Conservation (phyloP, 768 basidiomycete genomes). For the Hypholoma sublateritium region DNA sequence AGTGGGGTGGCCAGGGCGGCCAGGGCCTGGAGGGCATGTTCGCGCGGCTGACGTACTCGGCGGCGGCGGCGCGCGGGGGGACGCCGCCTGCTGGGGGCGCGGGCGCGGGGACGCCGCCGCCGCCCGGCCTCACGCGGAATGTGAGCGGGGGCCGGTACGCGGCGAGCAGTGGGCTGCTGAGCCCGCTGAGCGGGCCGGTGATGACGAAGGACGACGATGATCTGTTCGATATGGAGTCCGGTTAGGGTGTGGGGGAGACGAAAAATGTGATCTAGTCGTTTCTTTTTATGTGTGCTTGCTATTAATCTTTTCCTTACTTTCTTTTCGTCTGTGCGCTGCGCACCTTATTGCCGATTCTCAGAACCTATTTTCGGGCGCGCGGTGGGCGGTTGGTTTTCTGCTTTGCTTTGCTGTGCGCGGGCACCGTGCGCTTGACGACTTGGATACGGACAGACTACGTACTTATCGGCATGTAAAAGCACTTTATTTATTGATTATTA, state of each 20-base stretch:
- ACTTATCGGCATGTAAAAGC: too few relatives aligned
- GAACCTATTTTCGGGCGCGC: too few relatives aligned
- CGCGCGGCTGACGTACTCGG: conserved; percentile 57
- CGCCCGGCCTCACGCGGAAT: conserved; percentile 38
- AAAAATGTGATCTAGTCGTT: not conserved
- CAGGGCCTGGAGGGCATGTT: conserved; percentile 50
- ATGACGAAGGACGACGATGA: conserved; percentile 64
- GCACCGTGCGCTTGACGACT: too few relatives aligned
- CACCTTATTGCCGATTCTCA: too few relatives aligned
- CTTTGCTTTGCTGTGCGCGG: too few relatives aligned
- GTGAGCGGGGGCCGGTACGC: conserved; percentile 37
- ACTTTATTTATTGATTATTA: too few relatives aligned
- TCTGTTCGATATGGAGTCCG: conserved; percentile 65
- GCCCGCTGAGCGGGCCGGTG: conserved; percentile 63
- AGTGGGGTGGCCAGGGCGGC: not conserved
- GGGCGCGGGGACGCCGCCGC: conserved; percentile 20
- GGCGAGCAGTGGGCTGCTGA: conserved; percentile 37
- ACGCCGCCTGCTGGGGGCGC: conserved; percentile 9
- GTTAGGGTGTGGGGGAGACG: conserved; percentile 18
- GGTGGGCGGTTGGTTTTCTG: too few relatives aligned
- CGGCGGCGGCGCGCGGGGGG: conserved; percentile 28
- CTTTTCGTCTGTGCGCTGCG: too few relatives aligned
- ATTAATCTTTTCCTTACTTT: too few relatives aligned
- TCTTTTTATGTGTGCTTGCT: not conserved
- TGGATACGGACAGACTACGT: too few relatives aligned